Evolutionary conservation across 225 moss, liverwort and hornwort genomes (phyloP), one percentile per base, ranked within the genome.

Genomic region (Antitrichia curtipendula): DNA sequence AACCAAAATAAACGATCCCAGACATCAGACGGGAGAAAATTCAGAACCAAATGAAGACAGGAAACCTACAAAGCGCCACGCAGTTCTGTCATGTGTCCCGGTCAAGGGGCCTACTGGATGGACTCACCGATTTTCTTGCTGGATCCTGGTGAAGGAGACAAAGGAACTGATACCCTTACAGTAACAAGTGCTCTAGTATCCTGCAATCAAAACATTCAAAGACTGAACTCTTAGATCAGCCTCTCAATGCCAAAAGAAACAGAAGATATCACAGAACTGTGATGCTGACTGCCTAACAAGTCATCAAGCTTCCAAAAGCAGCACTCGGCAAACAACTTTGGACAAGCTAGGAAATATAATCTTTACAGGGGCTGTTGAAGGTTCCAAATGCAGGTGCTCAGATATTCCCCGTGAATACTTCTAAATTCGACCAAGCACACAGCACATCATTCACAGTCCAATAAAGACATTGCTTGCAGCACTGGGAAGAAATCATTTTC

Each of bases 111-210:
- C 62, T 65, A 82, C 66, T 47, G 29, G 24, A 81, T 58, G 60
- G 47, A 88, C 92, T 63, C 89, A 93, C 93, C 92, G 45, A 81
- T 84, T 85, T 40, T 79, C 77, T 88, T 89, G 88, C 54, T 53
- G 68, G 64, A 81, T 63, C 40, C 81, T 29, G 86, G 87, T 50
- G 77, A 85, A 77, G 81, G 50, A 82, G 32, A 75, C 19, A 32
- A 69, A 58, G 85, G 72, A 86, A 65, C 86, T 74, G 77, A 89
- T 75, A 90, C 69, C 81, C 79, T 90, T 66, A 92, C 75, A 78
- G 75, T 86, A n/a, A 93, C 50, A 50, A 81, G 57, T 61, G 90
- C 88, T 92, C 77, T 89, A 24, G 75, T 82, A 89, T 91, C 92
- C 93, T 93, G 89, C 78, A 86, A 31, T 69, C 82, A 86, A 68